Percentiles rank a stretch among this genome's conserved stretches.
Evolutionary conservation across 257 asterid genomes (phyloP).

Genomic region (Primulina eburnea): DNA sequence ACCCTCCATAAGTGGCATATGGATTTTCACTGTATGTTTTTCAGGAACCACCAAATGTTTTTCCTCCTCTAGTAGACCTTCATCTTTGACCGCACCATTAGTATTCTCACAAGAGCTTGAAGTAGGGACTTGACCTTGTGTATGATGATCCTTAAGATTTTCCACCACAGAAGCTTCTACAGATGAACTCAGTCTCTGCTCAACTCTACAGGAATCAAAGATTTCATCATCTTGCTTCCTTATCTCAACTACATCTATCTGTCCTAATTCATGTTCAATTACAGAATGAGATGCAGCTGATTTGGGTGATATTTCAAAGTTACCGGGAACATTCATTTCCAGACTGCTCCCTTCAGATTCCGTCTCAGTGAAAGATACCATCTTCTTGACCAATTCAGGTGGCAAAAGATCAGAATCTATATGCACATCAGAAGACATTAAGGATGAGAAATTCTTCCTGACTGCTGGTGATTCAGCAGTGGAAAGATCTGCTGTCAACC

Average conservation of each 20-base stretch:
- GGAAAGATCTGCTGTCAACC: conserved; percentile 27
- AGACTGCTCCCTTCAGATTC: conserved; percentile 33
- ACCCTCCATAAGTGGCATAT: conserved; percentile 13
- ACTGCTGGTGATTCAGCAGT: conserved; percentile 21
- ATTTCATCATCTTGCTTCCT: conserved; percentile 12
- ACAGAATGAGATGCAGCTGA: conserved; percentile 16
- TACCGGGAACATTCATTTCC: conserved; percentile 18
- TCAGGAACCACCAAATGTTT: conserved; percentile 11
- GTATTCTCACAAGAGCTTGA: conserved; percentile 19
- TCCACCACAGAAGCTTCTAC: conserved; percentile 25
- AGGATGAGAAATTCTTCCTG: neutral
- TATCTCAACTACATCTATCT: conserved; percentile 16
- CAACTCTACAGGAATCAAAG: conserved; percentile 22
- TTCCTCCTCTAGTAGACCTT: conserved; percentile 20
- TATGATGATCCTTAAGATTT: conserved; percentile 19
- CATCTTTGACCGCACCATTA: conserved; percentile 22
- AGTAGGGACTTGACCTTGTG: conserved; percentile 20
- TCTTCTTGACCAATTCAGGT: neutral
- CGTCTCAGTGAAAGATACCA: conserved; percentile 13
- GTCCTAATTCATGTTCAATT: conserved; percentile 25
- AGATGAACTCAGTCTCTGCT: conserved; percentile 22
- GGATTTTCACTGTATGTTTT: conserved; percentile 11
- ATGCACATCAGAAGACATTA: neutral
- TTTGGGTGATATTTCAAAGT: conserved; percentile 18
- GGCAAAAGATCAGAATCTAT: neutral